A percentile compares a stretch with the other conserved stretches of the same genome.
phyloP scores from a whole-genome alignment of 352 stramenopile species.

The Phytophthora sp. region DNA sequence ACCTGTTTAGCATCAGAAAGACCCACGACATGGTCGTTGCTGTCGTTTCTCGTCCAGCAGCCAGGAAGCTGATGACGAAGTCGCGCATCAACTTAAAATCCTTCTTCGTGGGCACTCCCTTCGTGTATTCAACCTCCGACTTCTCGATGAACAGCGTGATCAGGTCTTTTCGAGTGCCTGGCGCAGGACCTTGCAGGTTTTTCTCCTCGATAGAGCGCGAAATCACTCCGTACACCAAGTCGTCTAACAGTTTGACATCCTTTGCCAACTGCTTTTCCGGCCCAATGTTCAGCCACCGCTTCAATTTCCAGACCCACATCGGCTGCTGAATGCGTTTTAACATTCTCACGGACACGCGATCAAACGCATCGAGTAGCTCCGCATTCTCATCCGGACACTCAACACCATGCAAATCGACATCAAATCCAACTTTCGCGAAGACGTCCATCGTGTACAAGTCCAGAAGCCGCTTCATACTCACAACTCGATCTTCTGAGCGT shows the following conservation, averaged over 20 bases:
- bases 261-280: slow-evolving; percentile 41
- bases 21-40: slow-evolving; percentile 73
- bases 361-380: slow-evolving; percentile 43
- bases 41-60: slow-evolving; percentile 79
- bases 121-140: slow-evolving; percentile 32
- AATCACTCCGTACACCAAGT: slow-evolving; percentile 45
- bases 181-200: slow-evolving; percentile 7
- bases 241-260: slow-evolving; percentile 36
- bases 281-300: slow-evolving; percentile 46
- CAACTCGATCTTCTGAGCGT: slow-evolving; percentile 1
- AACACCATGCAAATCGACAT: slow-evolving; percentile 60
- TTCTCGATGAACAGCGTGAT: slow-evolving; percentile 63
- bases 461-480: slow-evolving; percentile 62
- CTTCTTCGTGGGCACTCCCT: slow-evolving; percentile 29
- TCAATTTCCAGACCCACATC: slow-evolving; percentile 44
- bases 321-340: slow-evolving; percentile 46
- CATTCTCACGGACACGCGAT: slow-evolving; percentile 37
- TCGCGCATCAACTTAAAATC: slow-evolving; percentile 72
- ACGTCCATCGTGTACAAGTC: slow-evolving; percentile 71
- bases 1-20: slow-evolving; percentile 69
- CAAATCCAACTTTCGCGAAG: slow-evolving; percentile 79
- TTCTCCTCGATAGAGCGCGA: slow-evolving; percentile 37
- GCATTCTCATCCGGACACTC: slow-evolving; percentile 39
- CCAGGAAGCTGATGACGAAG: slow-evolving; percentile 80
- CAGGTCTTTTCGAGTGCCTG: slow-evolving; percentile 33